Evolutionary conservation across 179 eudicot genomes (phyloP).

Genomic region (Drosera spatulata): DNA sequence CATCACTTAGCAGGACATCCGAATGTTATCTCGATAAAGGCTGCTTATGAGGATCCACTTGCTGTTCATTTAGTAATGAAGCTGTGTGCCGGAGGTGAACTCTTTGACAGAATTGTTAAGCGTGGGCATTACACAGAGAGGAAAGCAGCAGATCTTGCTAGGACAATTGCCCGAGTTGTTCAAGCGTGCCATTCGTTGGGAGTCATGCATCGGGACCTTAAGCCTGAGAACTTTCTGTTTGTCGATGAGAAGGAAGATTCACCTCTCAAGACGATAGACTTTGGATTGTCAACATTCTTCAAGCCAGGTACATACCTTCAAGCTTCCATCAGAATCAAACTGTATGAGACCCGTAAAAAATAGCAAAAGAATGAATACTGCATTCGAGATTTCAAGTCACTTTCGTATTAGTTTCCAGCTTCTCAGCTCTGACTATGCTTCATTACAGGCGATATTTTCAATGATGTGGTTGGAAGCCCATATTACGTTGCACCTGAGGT

Average conservation of each 20-base stretch:
- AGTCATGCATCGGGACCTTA: constrained; percentile 65
- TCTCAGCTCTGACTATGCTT: not conserved
- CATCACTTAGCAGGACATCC: constrained; percentile 56
- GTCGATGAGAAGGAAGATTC: constrained; percentile 52
- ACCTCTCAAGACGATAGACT: constrained; percentile 57
- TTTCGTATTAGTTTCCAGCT: too few species aligned
- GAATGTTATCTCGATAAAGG: constrained; percentile 41
- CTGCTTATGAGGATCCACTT: constrained; percentile 52
- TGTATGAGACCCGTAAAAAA: too few species aligned
- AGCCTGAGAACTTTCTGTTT: constrained; percentile 63
- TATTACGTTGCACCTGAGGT: too few species aligned
- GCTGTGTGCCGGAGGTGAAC: constrained; percentile 56
- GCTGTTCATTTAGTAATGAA: constrained; percentile 69
- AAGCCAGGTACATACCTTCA: constrained; percentile 38
- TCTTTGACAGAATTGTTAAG: constrained; percentile 57
- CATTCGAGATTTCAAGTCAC: too few species aligned
- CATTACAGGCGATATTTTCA: constrained; percentile 17
- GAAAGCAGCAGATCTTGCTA: constrained; percentile 48
- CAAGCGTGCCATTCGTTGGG: constrained; percentile 62
- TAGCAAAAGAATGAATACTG: too few species aligned
- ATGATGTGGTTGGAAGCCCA: constrained; percentile 30
- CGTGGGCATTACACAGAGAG: constrained; percentile 59
- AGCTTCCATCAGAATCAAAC: too few species aligned
- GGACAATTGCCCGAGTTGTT: constrained; percentile 44
- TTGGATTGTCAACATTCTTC: constrained; percentile 52